Conservation (phyloP, 2,329 filamentous ascomycete species). For the Juglanconis oblonga region DNA sequence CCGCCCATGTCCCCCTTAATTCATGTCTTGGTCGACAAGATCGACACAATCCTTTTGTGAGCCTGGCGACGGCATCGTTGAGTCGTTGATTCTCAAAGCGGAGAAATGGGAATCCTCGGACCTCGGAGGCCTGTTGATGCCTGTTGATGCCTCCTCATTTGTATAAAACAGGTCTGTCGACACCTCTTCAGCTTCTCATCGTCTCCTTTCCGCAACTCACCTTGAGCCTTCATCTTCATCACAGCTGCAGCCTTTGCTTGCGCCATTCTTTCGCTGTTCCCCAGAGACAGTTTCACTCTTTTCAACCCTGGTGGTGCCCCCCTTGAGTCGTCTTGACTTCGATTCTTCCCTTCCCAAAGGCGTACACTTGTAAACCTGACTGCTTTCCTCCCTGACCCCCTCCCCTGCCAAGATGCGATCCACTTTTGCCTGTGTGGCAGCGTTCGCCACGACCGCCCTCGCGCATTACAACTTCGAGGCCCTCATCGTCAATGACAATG, state of each 20-base stretch:
- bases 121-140: background rate
- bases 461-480: constrained; percentile 22
- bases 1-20: background rate
- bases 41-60: background rate
- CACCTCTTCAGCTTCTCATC: background rate
- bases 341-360: background rate
- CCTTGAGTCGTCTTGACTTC: background rate
- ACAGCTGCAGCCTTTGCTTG: constrained; percentile 11
- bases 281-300: background rate
- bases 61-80: background rate
- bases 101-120: background rate
- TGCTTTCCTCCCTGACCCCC: background rate
- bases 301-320: constrained; percentile 12
- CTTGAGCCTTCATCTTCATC: constrained; percentile 5
- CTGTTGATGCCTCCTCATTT: background rate
- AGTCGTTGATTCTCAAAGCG: background rate
- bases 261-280: constrained; percentile 12
- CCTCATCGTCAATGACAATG: constrained; percentile 22
- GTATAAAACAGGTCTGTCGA: background rate
- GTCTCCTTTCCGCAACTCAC: background rate
- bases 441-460: constrained; percentile 12
- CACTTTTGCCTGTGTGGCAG: constrained; percentile 14
- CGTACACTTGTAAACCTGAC: background rate
- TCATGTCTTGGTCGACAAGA: background rate
- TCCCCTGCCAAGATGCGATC: constrained; percentile 15